These are phyloP conservation scores for Arachis stenosperma DNA, from an alignment of 306 rosid genomes.

Conservation along the genomic window DNA sequence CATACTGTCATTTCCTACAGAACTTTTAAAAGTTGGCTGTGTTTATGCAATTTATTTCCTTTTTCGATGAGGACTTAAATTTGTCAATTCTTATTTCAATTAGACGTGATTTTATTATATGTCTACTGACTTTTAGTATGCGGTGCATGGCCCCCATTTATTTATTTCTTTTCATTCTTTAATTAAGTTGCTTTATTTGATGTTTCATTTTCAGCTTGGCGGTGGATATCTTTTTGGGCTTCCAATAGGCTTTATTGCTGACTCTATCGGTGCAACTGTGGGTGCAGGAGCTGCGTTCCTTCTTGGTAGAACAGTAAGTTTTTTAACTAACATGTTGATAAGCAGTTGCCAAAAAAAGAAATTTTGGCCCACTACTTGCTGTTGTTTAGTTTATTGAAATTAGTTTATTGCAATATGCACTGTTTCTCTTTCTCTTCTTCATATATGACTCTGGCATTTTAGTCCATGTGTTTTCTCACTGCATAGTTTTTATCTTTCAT, in stretches of 20 bases:
- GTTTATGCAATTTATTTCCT: background rate
- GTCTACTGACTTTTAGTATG: conserved; percentile 4
- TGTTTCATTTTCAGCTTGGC: conserved; percentile 73
- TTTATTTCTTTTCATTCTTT: conserved; percentile 20
- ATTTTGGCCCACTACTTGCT: background rate
- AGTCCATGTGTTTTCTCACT: conserved; percentile 13
- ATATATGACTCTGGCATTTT: conserved; percentile 18
- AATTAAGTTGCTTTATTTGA: conserved; percentile 22
- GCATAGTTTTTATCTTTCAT: conserved; percentile 16
- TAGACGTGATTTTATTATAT: conserved; percentile 31
- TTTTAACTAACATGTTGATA: conserved; percentile 13
- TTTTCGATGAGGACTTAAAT: background rate
- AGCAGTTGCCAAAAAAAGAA: conserved; percentile 15
- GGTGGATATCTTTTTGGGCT: conserved; percentile 98
- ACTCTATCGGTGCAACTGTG: conserved; percentile 84
- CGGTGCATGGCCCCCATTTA: background rate
- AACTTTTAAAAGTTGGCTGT: background rate
- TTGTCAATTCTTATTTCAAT: conserved; percentile 5
- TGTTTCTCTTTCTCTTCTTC: background rate
- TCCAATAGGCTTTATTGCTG: conserved; percentile 90
- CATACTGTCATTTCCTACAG: conserved; percentile 18
- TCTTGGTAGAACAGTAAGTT: conserved; percentile 95
- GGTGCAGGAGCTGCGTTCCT: conserved; percentile 97
- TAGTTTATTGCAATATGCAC: conserved; percentile 7
- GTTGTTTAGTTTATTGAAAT: conserved; percentile 3